Conservation (phyloP, 1,284 basidiomycete species). For the Tremellales sp. region DNA sequence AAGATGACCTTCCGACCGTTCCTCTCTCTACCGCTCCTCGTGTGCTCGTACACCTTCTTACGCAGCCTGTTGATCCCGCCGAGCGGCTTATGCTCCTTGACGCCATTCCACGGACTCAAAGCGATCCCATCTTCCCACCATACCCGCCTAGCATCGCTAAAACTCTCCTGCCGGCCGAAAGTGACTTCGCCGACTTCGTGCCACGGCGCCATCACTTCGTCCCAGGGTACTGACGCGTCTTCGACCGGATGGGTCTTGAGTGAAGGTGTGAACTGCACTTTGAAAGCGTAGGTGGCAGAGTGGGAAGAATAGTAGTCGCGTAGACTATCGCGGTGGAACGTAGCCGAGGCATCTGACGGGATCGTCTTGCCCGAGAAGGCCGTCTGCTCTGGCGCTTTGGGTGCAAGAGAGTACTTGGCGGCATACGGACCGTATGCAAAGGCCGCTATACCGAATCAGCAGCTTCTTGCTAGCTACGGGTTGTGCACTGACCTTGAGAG, state of each 20-base stretch:
- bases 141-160: constrained; percentile 12
- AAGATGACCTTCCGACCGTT: constrained; percentile 16
- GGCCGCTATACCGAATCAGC: constrained; percentile 6
- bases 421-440: constrained; percentile 20
- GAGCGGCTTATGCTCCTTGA: constrained; percentile 14
- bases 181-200: constrained; percentile 11
- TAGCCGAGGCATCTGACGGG: constrained; percentile 10
- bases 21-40: constrained; percentile 7
- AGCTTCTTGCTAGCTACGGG: not conserved
- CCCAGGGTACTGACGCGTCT: constrained; percentile 17
- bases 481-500: constrained; percentile 18
- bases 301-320: constrained; percentile 9
- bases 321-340: constrained; percentile 16
- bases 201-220: constrained; percentile 15
- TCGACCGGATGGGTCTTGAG: constrained; percentile 15
- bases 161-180: constrained; percentile 13
- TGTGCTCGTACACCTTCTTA: constrained; percentile 18
- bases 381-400: constrained; percentile 7
- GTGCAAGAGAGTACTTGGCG: constrained; percentile 16
- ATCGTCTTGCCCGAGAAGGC: constrained; percentile 8
- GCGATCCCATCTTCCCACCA: constrained; percentile 22
- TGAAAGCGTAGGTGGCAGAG: constrained; percentile 7
- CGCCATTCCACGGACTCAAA: constrained; percentile 15
- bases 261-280: constrained; percentile 14
- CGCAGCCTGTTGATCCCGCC: constrained; percentile 19